Evolutionary conservation across 306 rosid genomes (phyloP).

Genomic region (Dalbergia cultrata): DNA sequence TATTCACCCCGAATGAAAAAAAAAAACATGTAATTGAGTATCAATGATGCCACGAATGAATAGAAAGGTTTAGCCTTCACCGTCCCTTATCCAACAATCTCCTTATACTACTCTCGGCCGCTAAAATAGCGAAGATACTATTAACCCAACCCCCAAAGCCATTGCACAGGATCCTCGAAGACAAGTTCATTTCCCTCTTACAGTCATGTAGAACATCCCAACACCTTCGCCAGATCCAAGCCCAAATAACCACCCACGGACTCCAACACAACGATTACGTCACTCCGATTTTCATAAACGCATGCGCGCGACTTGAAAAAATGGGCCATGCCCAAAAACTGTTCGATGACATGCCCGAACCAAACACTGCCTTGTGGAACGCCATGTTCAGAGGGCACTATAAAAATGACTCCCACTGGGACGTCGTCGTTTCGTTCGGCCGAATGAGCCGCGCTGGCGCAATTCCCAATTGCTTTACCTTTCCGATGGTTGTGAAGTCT

Average conservation of each 20-base stretch:
- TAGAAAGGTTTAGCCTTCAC: too few species aligned
- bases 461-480: conserved; percentile 67
- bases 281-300: conserved; percentile 55
- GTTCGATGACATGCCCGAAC: conserved; percentile 67
- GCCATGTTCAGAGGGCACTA: conserved; percentile 66
- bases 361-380: conserved; percentile 70
- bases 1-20: too few species aligned
- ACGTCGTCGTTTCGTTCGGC: conserved; percentile 59
- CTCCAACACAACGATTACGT: conserved; percentile 58
- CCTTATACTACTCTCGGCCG: background rate
- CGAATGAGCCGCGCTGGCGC: conserved; percentile 55
- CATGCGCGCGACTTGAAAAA: conserved; percentile 51
- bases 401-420: conserved; percentile 43
- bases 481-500: conserved; percentile 71
- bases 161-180: conserved; percentile 58
- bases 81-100: too few species aligned
- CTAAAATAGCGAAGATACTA: conserved; percentile 52
- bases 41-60: too few species aligned
- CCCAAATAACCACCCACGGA: conserved; percentile 64
- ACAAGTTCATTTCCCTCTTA: conserved; percentile 64
- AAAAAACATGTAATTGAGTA: too few species aligned
- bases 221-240: conserved; percentile 63
- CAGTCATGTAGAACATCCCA: conserved; percentile 69
- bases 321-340: conserved; percentile 60
- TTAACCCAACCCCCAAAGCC: conserved; percentile 45